These are phyloP conservation scores for Cutaneotrichosporon cutaneum DNA, from an alignment of 1,284 basidiomycete species.

Conservation along the genomic window DNA sequence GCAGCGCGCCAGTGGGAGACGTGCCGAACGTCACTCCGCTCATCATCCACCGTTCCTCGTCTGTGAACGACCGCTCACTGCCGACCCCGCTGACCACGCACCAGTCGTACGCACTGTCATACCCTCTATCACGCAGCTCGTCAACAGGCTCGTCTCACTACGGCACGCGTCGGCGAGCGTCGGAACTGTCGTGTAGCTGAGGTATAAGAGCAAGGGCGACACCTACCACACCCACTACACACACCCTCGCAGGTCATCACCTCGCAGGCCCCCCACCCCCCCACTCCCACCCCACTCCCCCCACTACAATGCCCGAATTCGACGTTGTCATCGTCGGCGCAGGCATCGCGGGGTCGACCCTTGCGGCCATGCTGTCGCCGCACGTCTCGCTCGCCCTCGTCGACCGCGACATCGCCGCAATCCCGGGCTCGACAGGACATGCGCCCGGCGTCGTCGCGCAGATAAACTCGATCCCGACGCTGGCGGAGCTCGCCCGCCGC, in stretches of 20 bases:
- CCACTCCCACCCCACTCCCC: neutral
- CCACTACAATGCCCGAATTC: constrained; percentile 12
- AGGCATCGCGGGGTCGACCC: constrained; percentile 37
- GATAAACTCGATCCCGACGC: constrained; percentile 24
- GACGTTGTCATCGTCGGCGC: constrained; percentile 34
- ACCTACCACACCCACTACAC: neutral
- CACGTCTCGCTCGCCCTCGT: constrained; percentile 56
- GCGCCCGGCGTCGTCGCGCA: constrained; percentile 37
- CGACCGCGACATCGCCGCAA: constrained; percentile 36
- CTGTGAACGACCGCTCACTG: too few species aligned
- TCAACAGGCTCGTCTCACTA: neutral
- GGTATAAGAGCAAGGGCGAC: neutral
- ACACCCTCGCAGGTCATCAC: neutral
- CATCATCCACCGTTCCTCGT: neutral
- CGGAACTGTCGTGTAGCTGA: neutral
- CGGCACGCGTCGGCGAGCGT: constrained; percentile 1
- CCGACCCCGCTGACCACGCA: too few species aligned
- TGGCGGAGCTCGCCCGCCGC: constrained; percentile 33
- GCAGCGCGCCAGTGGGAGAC: neutral
- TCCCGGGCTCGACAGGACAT: constrained; percentile 35
- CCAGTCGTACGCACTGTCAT: too few species aligned
- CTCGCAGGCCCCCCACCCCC: neutral
- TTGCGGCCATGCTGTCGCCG: constrained; percentile 52
- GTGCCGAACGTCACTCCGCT: neutral
- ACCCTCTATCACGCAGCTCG: too few species aligned